Conservation (phyloP, 192 early-diverging fungal species). For the Backusella parvicylindrica region DNA sequence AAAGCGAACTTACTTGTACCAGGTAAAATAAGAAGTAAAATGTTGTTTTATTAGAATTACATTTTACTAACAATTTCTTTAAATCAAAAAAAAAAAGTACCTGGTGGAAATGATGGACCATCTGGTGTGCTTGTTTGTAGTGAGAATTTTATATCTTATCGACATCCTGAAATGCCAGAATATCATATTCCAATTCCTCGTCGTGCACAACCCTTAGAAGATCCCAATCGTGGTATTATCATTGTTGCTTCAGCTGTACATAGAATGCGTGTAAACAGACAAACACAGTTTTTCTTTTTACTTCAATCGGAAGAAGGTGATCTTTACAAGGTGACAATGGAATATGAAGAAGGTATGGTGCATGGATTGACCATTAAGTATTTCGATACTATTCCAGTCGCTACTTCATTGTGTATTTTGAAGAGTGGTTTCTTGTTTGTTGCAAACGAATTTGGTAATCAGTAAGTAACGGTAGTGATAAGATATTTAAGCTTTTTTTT, state of each 20-base stretch:
- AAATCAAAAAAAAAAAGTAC: conserved; percentile 36
- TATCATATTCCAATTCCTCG: conserved; percentile 79
- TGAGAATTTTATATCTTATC: conserved; percentile 85
- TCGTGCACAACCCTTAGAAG: conserved; percentile 65
- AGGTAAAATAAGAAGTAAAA: conserved; percentile 26
- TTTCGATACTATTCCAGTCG: conserved; percentile 91
- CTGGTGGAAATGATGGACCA: conserved; percentile 92
- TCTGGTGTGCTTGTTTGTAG: conserved; percentile 96
- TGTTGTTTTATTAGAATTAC: not conserved
- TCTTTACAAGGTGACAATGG: conserved; percentile 89
- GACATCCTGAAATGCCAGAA: conserved; percentile 64
- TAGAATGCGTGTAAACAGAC: conserved; percentile 71
- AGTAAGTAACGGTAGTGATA: conserved; percentile 51
- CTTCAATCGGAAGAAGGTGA: conserved; percentile 92
- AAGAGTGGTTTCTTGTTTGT: conserved; percentile 94
- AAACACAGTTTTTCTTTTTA: conserved; percentile 83
- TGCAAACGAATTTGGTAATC: conserved; percentile 88
- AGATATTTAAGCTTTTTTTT: not conserved
- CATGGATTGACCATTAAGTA: conserved; percentile 83
- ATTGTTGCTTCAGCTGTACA: conserved; percentile 86
- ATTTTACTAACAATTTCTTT: not conserved
- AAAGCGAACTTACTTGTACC: conserved; percentile 82
- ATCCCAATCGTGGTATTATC: conserved; percentile 63
- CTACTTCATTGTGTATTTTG: conserved; percentile 77
- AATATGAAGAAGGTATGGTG: conserved; percentile 60